These are phyloP conservation scores for Auriscalpium microsporum DNA, from an alignment of 768 basidiomycete genomes.

Conservation along the genomic window DNA sequence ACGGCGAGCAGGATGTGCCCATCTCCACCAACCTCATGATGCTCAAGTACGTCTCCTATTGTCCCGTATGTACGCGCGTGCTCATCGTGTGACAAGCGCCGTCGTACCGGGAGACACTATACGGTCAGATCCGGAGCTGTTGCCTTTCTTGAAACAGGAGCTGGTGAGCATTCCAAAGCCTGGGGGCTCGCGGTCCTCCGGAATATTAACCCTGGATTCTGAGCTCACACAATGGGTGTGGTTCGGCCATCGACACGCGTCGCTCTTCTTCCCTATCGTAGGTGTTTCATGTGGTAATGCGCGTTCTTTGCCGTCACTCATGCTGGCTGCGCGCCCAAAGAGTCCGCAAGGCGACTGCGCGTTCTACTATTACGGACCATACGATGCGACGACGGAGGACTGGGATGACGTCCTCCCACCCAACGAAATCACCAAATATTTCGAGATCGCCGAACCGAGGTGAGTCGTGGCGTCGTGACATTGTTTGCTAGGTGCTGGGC, in stretches of 20 bases:
- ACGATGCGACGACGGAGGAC: slow-evolving; percentile 9
- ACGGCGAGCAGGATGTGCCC: slow-evolving; percentile 9
- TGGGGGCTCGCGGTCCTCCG: background rate
- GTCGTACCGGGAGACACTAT: slow-evolving; percentile 11
- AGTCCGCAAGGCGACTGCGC: slow-evolving; percentile 14
- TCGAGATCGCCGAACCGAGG: slow-evolving; percentile 12
- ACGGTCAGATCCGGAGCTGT: slow-evolving; percentile 10
- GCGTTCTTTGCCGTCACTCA: background rate
- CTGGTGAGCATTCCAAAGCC: slow-evolving; percentile 1
- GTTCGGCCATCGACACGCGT: slow-evolving; percentile 15
- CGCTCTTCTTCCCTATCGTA: slow-evolving; percentile 13
- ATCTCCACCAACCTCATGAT: slow-evolving; percentile 17
- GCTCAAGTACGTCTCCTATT: slow-evolving; percentile 19
- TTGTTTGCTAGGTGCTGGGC: too few species aligned
- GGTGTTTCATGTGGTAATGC: background rate
- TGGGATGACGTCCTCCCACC: slow-evolving; percentile 11
- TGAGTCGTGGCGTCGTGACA: background rate
- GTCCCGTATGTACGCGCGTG: too few species aligned
- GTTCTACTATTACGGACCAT: slow-evolving; percentile 18
- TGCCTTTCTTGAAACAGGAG: slow-evolving; percentile 6
- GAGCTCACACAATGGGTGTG: slow-evolving; percentile 11
- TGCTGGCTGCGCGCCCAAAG: slow-evolving; percentile 5
- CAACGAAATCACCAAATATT: slow-evolving; percentile 5
- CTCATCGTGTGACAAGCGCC: slow-evolving; percentile 3
- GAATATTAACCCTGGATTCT: background rate